Percentiles rank a stretch among this genome's conserved stretches.
phyloP scores from a whole-genome alignment of 371 early-diverging fungal species.

The Mortierella sp. region DNA sequence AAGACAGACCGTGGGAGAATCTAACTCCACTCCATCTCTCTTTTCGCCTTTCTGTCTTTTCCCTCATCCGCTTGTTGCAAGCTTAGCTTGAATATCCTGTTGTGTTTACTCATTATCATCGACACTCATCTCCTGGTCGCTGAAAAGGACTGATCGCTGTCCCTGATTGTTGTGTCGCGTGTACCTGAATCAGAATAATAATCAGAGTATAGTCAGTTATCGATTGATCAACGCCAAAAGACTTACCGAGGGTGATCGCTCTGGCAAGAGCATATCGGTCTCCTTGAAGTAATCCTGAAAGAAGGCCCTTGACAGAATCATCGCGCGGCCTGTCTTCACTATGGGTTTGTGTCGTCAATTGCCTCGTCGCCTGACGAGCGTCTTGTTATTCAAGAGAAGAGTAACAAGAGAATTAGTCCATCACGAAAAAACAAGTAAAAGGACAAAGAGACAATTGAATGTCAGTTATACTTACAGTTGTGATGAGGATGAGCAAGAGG shows the following conservation, averaged over 20 bases:
- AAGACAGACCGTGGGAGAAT: constrained; percentile 11
- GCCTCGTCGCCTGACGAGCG: neutral
- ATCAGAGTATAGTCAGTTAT: neutral
- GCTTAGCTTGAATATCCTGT: too few relatives aligned
- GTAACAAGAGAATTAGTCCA: neutral
- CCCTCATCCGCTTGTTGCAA: neutral
- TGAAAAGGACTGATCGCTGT: neutral
- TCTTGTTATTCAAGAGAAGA: neutral
- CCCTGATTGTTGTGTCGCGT: neutral
- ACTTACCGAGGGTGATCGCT: constrained; percentile 75
- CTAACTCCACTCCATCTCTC: neutral
- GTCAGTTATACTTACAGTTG: neutral
- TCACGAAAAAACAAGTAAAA: neutral
- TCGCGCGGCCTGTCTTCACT: constrained; percentile 23
- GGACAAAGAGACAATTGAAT: neutral
- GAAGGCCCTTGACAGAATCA: constrained; percentile 51
- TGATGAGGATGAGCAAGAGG: neutral
- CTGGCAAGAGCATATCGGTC: constrained; percentile 67
- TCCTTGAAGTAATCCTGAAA: constrained; percentile 47
- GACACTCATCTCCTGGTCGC: neutral
- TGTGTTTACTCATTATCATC: too few relatives aligned
- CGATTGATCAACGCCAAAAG: neutral
- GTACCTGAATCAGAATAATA: neutral
- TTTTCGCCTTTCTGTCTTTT: neutral
- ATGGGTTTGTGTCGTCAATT: neutral